Base-by-base conservation (phyloP, 257 asterid species). In the Paraleonurus japonicus region DNA sequence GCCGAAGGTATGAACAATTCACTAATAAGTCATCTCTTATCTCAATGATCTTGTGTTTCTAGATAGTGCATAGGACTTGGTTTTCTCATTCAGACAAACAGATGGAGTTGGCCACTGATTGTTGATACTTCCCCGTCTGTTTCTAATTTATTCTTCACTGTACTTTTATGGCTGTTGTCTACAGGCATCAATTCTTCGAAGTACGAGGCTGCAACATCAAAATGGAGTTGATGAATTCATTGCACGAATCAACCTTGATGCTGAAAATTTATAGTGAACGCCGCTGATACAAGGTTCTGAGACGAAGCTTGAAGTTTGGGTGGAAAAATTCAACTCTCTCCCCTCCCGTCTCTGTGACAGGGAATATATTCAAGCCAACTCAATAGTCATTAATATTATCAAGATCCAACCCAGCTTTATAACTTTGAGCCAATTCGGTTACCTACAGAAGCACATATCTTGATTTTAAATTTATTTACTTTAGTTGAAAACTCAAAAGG, bases 1-100 rank as follows among this genome's bases (percentile, higher is more conserved):
- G 33, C 98, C 98, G 8, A 93, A 90, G 98, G 98, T 92, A 79
- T 71, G 47, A 27, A 24, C 17, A 37, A 28, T 66, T n/a, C 23
- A 20, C 54, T 43, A 39, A 19, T 20, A 32, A 45, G 0, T 39
- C 3, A 22, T 53, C 24, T 60, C 17, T 41, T 47, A 12, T 37
- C 19, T 72, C 63, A 32, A 20, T 33, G 5, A 33, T 58, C 53
- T 10, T 4, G 19, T 45, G 12, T 68, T 35, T 22, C 39, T 35
- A 24, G 39, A 50, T 60, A 33, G 30, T 41, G 28, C 16, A 5
- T 55, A 9, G 6, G 12, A 12, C 27, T 22, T 30, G 43, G 12
- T 17, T n/a, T n/a, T 47, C 23, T 28, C 11, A 8, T 53, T 53
- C 61, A 20, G 8, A 15, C n/a, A n/a, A n/a, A n/a, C n/a, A n/a